These are phyloP conservation scores for Fusarium penzigii DNA, from an alignment of 2,329 filamentous ascomycete species.

Conservation along the genomic window DNA sequence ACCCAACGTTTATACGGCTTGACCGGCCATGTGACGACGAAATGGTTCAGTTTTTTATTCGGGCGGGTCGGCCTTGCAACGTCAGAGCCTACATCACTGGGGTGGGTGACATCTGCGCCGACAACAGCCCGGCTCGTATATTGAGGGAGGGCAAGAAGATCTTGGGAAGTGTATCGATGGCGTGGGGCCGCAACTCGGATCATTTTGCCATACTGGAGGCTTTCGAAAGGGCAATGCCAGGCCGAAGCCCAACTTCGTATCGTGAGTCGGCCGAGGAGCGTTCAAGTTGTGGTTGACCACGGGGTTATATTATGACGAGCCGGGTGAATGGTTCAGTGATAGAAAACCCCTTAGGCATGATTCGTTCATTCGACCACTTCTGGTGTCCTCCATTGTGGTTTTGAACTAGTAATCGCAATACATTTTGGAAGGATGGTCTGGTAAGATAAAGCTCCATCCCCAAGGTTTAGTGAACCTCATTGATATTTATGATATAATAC, in stretches of 20 bases:
- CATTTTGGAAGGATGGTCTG: too few relatives aligned
- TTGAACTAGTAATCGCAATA: too few relatives aligned
- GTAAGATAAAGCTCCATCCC: too few relatives aligned
- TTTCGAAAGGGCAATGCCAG: neutral
- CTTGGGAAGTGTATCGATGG: slow-evolving; percentile 11
- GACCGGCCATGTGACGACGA: slow-evolving; percentile 60
- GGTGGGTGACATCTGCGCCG: slow-evolving; percentile 49
- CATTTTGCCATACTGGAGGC: slow-evolving; percentile 1
- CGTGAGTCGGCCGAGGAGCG: neutral
- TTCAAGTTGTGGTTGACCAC: neutral
- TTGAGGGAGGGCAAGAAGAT: slow-evolving; percentile 23
- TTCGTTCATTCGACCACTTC: too few relatives aligned
- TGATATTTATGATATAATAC: too few relatives aligned
- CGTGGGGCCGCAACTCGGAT: slow-evolving; percentile 20
- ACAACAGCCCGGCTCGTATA: slow-evolving; percentile 18
- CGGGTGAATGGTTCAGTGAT: too few relatives aligned
- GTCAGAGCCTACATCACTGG: slow-evolving; percentile 54
- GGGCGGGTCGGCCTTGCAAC: slow-evolving; percentile 38
- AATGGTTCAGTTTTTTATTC: slow-evolving; percentile 57
- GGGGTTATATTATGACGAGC: too few relatives aligned
- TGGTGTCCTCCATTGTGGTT: too few relatives aligned
- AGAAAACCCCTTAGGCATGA: too few relatives aligned
- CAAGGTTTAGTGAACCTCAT: too few relatives aligned
- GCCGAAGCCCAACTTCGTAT: too few relatives aligned
- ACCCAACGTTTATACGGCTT: slow-evolving; percentile 49